Evolutionary conservation across 768 basidiomycete species (phyloP).

Genomic region (Russula lepida): DNA sequence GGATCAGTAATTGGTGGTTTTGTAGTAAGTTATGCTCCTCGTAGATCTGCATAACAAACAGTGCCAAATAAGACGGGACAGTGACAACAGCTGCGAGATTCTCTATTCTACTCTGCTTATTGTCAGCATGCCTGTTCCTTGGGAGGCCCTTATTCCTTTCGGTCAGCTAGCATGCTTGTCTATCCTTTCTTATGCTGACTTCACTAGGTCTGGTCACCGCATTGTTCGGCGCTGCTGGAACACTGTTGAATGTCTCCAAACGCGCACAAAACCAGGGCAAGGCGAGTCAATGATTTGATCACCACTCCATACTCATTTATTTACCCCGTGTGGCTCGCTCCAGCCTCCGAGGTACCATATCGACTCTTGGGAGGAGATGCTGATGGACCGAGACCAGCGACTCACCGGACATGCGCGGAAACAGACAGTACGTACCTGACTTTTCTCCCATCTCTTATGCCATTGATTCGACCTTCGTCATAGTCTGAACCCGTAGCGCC

Average conservation of each 20-base stretch:
- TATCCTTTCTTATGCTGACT: background rate
- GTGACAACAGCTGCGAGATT: too few species aligned
- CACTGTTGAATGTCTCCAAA: conserved; percentile 71
- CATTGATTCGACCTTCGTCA: background rate
- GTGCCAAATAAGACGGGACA: conserved; percentile 3
- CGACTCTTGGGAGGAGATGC: conserved; percentile 90
- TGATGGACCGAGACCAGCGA: conserved; percentile 87
- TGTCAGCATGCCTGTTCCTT: conserved; percentile 82
- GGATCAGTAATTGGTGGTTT: conserved; percentile 1
- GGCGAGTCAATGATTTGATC: conserved; percentile 34
- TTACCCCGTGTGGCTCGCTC: background rate
- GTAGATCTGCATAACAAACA: conserved; percentile 6
- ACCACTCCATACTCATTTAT: background rate
- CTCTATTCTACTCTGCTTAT: background rate
- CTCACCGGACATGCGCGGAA: conserved; percentile 83
- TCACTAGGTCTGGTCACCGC: conserved; percentile 65
- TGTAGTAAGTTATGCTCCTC: conserved; percentile 1
- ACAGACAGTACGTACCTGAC: conserved; percentile 57
- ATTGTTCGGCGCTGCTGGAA: conserved; percentile 89
- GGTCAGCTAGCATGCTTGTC: conserved; percentile 37
- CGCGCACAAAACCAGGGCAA: conserved; percentile 85
- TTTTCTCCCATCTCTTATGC: background rate
- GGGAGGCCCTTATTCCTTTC: conserved; percentile 95
- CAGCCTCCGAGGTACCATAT: conserved; percentile 80
- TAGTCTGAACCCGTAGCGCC: conserved; percentile 67